Evolutionary conservation across 129 eudicot species (phyloP), one percentile per base, ranked within the genome.

Genomic region (Cynara cardunculus): DNA sequence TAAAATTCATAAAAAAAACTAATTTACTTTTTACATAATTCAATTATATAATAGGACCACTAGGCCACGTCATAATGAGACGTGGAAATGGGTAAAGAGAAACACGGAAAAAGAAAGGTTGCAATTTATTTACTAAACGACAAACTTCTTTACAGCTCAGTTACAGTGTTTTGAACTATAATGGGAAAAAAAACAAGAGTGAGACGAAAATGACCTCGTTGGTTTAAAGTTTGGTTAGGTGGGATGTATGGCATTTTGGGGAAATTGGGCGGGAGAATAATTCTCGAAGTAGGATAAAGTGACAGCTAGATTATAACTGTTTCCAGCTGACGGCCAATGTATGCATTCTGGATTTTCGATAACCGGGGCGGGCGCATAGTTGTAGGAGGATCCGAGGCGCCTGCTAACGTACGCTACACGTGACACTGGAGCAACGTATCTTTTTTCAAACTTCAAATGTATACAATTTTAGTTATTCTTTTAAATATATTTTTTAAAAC

Each of bases 81-180:
- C 0, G 24, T 56, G 65, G 65, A n/a, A n/a, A 56, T 31, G 37
- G 21, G 81, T 66, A 69, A 19, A 21, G 74, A 12, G 32, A 71
- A 71, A 7, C 11, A 71, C 35, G 49, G 73, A 19, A 22, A 22
- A 28, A 4, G 75, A 61, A 56, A 18, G 56, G 27, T 25, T 27
- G 1, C 30, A 9, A 26, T 81, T 68, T 78, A 35, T 37, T 3
- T 14, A 41, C 67, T 65, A 75, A 71, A 81, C 32, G 61, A 75
- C 76, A 74, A 75, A 75, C 61, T 34, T 59, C 73, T 61, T 56
- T 69, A 82, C 86, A 82, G 86, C 86, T 82, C 66, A 76, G 68
- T 69, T 77, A 59, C 82, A 83, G 78, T 67, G 24, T 2, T 8
- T 6, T n/a, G 70, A 7, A 7, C 62, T 70, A 6, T 21, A 73